Evolutionary conservation across 73 alveolate species (phyloP), one percentile per base, ranked within the genome.

Genomic region (Stentor roeselii): DNA sequence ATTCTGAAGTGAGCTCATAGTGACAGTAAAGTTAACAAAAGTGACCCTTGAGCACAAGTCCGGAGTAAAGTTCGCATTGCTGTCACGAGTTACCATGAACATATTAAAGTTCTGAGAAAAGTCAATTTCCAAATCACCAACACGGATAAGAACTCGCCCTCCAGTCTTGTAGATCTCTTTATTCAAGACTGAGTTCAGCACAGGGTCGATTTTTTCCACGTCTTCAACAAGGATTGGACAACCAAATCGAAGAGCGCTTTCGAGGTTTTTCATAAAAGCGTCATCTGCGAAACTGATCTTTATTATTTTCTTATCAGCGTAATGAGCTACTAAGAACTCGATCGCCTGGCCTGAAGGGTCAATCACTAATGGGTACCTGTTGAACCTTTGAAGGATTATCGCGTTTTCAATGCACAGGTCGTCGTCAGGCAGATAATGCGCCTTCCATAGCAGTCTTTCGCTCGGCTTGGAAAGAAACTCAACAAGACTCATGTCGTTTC

Each of bases 61-160:
- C 1, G 99, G 99, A 0, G 99, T 96, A 89, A 98, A 98, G 91
- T 91, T 76, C 37, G 95, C 95, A 38, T 78, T 88, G n/a, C 98
- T 88, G 84, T 97, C 97, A 76, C 99, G 88, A 1, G 99, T 97
- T 50, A 95, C 96, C 99, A 97, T 96, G 85, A 93, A 97, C 99
- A 97, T 93, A 78, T 88, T 93, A 91, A 98, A 98, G 39, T 98
- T 90, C 58, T 95, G 93, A 59, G 99, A 93, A 95, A 98, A 98
- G 90, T 98, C 99, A 38, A 98, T 98, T 87, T 98, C 99, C 86
- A 95, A 94, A 76, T 98, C 99, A 38, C 99, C 99, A 31, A 98
- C 98, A 75, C 99, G 82, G 74, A 98, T 98, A 36, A 97, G 90
- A 15, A 96, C 98, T 74, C 99, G 93, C 15, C 99, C 99, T 3